Evolutionary conservation across 352 stramenopile genomes (phyloP).

Genomic region (Phytophthora megakarya): DNA sequence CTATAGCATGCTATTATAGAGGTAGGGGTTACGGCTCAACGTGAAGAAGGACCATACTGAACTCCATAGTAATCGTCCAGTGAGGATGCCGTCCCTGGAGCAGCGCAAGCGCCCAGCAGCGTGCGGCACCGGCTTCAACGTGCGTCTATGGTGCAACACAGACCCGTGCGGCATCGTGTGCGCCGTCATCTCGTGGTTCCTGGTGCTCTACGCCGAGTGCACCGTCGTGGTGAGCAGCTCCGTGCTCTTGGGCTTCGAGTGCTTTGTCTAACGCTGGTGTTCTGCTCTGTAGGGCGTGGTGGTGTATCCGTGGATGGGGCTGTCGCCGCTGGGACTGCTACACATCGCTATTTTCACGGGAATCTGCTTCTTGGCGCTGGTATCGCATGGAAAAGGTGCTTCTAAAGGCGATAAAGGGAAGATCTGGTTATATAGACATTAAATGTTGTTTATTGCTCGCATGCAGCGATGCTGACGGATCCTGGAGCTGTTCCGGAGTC

Average conservation of each 20-base stretch:
- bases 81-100: conserved; percentile 43
- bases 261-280: conserved; percentile 18
- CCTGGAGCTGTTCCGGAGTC: conserved; percentile 96
- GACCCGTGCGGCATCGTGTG: conserved; percentile 93
- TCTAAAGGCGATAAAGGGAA: not conserved
- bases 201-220: conserved; percentile 92
- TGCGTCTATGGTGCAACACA: conserved; percentile 89
- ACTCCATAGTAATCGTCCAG: conserved; percentile 8
- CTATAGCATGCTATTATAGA: conserved; percentile 1
- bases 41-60: conserved; percentile 12
- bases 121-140: conserved; percentile 83
- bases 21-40: not conserved
- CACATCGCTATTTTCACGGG: conserved; percentile 72
- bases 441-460: conserved; percentile 5
- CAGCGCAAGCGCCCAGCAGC: conserved; percentile 50
- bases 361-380: conserved; percentile 89
- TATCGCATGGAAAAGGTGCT: conserved; percentile 93
- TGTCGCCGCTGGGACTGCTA: conserved; percentile 67
- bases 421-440: conserved; percentile 3
- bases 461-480: conserved; percentile 96
- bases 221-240: conserved; percentile 73
- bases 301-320: conserved; percentile 91
- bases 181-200: conserved; percentile 88
- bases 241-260: not conserved
- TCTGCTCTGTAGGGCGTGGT: conserved; percentile 66